Evolutionary conservation across 169 alveolate genomes (phyloP).

Genomic region (Miamiensis avidus): DNA sequence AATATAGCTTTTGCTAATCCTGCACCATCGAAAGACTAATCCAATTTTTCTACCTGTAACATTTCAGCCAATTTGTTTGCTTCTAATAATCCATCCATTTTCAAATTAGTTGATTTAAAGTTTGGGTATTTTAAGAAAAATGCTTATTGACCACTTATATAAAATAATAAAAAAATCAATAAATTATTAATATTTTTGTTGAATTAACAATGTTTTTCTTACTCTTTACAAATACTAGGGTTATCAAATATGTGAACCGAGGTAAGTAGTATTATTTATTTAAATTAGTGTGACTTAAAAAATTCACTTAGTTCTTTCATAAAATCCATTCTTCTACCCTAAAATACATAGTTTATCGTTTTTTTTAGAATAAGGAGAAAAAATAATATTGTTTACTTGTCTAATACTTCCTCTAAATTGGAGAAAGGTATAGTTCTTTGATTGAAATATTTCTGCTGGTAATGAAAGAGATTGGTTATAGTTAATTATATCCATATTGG

Average conservation of each 20-base stretch:
- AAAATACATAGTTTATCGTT: neutral
- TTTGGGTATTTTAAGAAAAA: neutral
- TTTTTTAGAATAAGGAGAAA: neutral
- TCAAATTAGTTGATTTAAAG: neutral
- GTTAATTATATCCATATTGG: neutral
- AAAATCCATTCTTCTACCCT: neutral
- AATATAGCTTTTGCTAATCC: neutral
- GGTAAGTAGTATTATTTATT: no score
- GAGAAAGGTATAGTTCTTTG: neutral
- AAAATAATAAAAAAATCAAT: neutral
- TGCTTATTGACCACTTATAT: neutral
- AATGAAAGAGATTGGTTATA: neutral
- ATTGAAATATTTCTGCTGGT: neutral
- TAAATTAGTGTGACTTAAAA: neutral
- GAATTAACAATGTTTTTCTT: no score
- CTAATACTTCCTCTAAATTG: neutral
- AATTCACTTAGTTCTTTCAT: neutral
- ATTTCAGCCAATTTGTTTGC: neutral
- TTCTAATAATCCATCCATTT: neutral
- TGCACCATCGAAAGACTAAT: neutral
- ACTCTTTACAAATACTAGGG: neutral
- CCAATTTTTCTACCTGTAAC: neutral
- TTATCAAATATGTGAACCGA: neutral
- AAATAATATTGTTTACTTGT: neutral
- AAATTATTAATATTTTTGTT: no score